These are phyloP conservation scores for Xylariaceae sp. DNA, from an alignment of 2,329 filamentous ascomycete genomes.

Conservation along the genomic window DNA sequence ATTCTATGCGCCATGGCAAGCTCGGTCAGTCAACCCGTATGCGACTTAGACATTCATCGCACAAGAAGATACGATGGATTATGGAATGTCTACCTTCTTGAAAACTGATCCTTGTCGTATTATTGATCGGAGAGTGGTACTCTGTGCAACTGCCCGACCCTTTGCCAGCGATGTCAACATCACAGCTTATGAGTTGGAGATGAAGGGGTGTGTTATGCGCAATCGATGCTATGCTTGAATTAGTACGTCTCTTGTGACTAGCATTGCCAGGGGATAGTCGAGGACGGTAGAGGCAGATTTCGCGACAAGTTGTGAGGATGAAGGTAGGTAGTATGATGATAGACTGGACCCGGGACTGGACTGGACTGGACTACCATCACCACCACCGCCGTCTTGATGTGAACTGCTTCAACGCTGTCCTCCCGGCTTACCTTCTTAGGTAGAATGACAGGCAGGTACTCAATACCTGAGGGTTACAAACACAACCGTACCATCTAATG, in stretches of 20 bases:
- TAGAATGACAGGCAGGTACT: too few species aligned
- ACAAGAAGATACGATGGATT: not conserved
- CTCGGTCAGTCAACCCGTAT: constrained; percentile 7
- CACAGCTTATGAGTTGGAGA: constrained; percentile 18
- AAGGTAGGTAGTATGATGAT: too few species aligned
- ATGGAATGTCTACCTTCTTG: constrained; percentile 22
- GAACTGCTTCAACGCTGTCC: too few species aligned
- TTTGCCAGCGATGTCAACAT: constrained; percentile 33
- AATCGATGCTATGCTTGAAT: not conserved
- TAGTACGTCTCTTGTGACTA: not conserved
- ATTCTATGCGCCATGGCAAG: constrained; percentile 24
- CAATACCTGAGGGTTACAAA: too few species aligned
- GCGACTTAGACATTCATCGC: not conserved
- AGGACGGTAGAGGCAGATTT: not conserved
- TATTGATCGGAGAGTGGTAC: constrained; percentile 31
- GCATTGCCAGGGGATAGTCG: too few species aligned
- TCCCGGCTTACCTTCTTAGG: too few species aligned
- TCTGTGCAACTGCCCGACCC: constrained; percentile 29
- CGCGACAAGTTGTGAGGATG: too few species aligned
- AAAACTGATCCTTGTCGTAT: constrained; percentile 22
- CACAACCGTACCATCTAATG: too few species aligned
- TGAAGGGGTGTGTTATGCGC: not conserved
- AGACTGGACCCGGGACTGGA: too few species aligned
- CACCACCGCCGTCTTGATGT: too few species aligned
- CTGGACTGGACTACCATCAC: too few species aligned